Conservation (phyloP, 352 stramenopile species). For the Globisporangium ultimum region DNA sequence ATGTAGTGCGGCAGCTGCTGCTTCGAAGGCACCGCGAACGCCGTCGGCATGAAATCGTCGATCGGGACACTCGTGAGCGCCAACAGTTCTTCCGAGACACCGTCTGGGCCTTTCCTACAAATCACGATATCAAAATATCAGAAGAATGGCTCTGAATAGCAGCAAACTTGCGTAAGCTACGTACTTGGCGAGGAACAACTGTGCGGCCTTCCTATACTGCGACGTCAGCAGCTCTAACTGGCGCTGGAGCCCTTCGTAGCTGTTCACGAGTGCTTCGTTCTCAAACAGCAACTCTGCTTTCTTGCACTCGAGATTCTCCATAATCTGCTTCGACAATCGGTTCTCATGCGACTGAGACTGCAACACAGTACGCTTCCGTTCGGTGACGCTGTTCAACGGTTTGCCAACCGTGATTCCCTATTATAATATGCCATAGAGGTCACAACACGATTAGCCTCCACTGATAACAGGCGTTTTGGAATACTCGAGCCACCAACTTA, state of each 20-base stretch:
- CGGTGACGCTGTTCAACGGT: slow-evolving; percentile 33
- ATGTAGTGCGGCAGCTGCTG: slow-evolving; percentile 53
- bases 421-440: not conserved
- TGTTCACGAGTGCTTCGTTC: slow-evolving; percentile 57
- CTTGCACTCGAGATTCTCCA: slow-evolving; percentile 61
- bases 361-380: slow-evolving; percentile 31
- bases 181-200: slow-evolving; percentile 71
- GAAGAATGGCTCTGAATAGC: not conserved
- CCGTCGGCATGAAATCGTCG: slow-evolving; percentile 60
- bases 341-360: slow-evolving; percentile 46
- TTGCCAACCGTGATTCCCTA: slow-evolving; percentile 47
- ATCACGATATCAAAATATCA: not conserved
- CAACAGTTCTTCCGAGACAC: slow-evolving; percentile 40
- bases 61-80: slow-evolving; percentile 52
- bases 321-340: slow-evolving; percentile 55
- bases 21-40: slow-evolving; percentile 66
- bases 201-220: slow-evolving; percentile 71
- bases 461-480: not conserved
- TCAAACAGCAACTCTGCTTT: slow-evolving; percentile 60
- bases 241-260: slow-evolving; percentile 52
- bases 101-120: slow-evolving; percentile 38
- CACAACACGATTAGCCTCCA: not conserved
- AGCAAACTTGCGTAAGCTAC: slow-evolving; percentile 15
- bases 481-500: slow-evolving; percentile 14
- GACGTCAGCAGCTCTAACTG: slow-evolving; percentile 58